These are phyloP conservation scores for Linum trigynum DNA, from an alignment of 345 rosid species.

Conservation along the genomic window DNA sequence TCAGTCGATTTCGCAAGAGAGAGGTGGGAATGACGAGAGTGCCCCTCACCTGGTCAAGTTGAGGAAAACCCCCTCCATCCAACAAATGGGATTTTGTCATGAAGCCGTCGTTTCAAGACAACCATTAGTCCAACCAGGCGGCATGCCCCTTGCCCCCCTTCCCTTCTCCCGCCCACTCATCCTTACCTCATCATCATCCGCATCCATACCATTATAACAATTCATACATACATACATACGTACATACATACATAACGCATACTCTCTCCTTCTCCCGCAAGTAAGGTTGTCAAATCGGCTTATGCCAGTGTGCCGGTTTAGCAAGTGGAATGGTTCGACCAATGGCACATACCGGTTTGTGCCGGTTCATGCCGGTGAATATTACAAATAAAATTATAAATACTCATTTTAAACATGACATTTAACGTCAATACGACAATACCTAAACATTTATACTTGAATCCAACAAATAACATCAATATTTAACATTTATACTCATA, in stretches of 20 bases:
- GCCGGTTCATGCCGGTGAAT: too few species aligned
- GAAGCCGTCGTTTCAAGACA: constrained; percentile 21
- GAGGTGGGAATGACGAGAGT: background rate
- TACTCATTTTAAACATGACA: too few species aligned
- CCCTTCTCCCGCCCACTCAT: constrained; percentile 9
- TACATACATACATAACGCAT: constrained; percentile 5
- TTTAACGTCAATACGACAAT: too few species aligned
- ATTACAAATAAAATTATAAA: too few species aligned
- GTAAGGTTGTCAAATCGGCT: too few species aligned
- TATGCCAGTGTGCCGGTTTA: too few species aligned
- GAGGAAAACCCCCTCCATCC: background rate
- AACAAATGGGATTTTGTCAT: background rate
- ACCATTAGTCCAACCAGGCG: constrained; percentile 29
- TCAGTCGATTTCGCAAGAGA: too few species aligned
- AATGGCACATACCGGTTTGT: too few species aligned
- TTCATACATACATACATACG: constrained; percentile 2
- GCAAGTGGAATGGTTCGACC: too few species aligned
- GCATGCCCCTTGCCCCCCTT: constrained; percentile 12
- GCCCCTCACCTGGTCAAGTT: constrained; percentile 22
- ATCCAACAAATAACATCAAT: too few species aligned
- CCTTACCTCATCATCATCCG: constrained; percentile 23
- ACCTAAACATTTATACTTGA: too few species aligned
- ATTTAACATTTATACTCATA: too few species aligned
- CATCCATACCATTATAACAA: constrained; percentile 4
- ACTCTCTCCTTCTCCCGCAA: constrained; percentile 1